Conservation (phyloP, 768 basidiomycete species). For the Lactarius indigo region DNA sequence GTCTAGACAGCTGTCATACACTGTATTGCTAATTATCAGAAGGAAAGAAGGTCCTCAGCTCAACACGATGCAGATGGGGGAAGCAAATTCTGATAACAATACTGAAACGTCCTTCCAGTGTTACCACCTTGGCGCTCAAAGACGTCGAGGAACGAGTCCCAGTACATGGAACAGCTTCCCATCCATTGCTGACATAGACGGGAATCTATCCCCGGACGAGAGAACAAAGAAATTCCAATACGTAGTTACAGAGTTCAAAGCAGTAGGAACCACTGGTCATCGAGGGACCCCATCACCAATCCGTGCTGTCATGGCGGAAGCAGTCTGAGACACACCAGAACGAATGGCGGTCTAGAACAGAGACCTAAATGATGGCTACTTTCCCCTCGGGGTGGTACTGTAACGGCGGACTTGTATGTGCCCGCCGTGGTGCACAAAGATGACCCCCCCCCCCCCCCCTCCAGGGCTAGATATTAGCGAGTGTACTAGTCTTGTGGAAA, state of each 20-base stretch:
- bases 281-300: not conserved
- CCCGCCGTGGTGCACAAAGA: no score
- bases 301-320: not conserved
- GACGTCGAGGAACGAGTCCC: not conserved
- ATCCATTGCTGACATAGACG: not conserved
- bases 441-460: no score
- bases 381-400: no score
- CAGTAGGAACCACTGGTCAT: not conserved
- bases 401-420: no score
- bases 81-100: not conserved
- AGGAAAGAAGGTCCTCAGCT: not conserved
- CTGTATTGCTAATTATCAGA: not conserved
- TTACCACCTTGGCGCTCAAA: not conserved
- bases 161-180: not conserved
- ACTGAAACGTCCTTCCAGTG: not conserved
- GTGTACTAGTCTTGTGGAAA: not conserved
- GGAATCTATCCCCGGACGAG: not conserved
- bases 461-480: not conserved
- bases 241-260: not conserved
- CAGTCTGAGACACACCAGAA: not conserved
- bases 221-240: no score
- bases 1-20: not conserved
- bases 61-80: not conserved
- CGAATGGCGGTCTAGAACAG: not conserved
- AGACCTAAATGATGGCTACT: not conserved